A percentile compares a stretch with the other conserved stretches of the same genome.
Evolutionary conservation across 208 protist genomes (phyloP).

Genomic region (Leishmania arabica): DNA sequence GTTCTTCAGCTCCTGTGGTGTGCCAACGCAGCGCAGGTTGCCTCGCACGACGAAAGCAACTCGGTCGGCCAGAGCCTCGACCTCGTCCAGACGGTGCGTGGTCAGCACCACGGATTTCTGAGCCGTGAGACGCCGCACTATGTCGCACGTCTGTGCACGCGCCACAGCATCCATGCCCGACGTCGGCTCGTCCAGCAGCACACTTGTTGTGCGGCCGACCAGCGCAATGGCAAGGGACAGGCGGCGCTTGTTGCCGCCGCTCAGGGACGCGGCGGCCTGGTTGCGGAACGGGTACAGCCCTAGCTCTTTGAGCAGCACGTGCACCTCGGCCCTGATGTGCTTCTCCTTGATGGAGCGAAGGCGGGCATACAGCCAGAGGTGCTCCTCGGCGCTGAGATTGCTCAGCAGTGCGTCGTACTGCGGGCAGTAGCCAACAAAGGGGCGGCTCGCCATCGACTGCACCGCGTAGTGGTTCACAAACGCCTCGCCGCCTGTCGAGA

Average conservation of each 20-base stretch:
- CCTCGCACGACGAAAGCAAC: slow-evolving; percentile 92
- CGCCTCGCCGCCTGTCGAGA: slow-evolving; percentile 65
- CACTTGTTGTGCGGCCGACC: slow-evolving; percentile 75
- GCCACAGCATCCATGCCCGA: slow-evolving; percentile 87
- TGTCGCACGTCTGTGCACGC: slow-evolving; percentile 74
- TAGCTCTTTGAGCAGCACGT: slow-evolving; percentile 51
- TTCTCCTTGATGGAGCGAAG: slow-evolving; percentile 63
- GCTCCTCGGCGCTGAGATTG: slow-evolving; percentile 90
- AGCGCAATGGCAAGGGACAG: slow-evolving; percentile 87
- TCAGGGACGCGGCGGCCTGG: slow-evolving; percentile 53
- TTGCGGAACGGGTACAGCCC: slow-evolving; percentile 48
- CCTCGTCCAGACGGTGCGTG: slow-evolving; percentile 93
- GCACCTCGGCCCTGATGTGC: slow-evolving; percentile 49
- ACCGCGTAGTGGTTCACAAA: slow-evolving; percentile 68
- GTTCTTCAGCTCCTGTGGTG: slow-evolving; percentile 61
- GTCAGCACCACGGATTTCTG: slow-evolving; percentile 74
- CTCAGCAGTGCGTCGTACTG: slow-evolving; percentile 95
- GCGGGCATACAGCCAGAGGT: slow-evolving; percentile 90
- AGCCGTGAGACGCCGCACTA: slow-evolving; percentile 65
- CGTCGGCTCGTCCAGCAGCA: slow-evolving; percentile 92
- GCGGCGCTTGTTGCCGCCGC: slow-evolving; percentile 90
- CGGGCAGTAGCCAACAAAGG: slow-evolving; percentile 94
- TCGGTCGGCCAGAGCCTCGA: slow-evolving; percentile 78
- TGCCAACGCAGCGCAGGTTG: slow-evolving; percentile 87
- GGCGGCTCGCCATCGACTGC: slow-evolving; percentile 31